phyloP scores from a whole-genome alignment of 306 rosid species.

The Vigna mungo region DNA sequence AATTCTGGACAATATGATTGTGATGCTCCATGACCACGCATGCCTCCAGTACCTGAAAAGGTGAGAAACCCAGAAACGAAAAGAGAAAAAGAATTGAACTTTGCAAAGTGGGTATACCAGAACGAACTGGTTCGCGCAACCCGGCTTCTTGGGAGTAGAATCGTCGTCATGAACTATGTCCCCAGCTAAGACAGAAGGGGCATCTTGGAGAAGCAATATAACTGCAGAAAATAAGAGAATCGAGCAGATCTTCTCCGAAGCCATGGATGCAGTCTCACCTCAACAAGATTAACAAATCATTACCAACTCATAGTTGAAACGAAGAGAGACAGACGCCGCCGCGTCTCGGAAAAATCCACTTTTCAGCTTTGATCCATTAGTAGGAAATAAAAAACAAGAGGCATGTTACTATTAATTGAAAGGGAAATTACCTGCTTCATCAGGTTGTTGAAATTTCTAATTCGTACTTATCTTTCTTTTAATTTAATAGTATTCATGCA shows the following conservation, averaged over 20 bases:
- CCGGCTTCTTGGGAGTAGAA: constrained; percentile 89
- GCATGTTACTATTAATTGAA: neutral
- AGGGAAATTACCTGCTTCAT: too few species aligned
- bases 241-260: constrained; percentile 52
- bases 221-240: constrained; percentile 41
- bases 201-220: constrained; percentile 48
- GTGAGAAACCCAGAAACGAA: constrained; percentile 43
- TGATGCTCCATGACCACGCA: neutral
- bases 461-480: too few species aligned
- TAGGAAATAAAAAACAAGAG: neutral
- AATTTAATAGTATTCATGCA: too few species aligned
- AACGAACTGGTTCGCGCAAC: constrained; percentile 86
- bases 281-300: constrained; percentile 50
- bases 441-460: too few species aligned
- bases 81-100: constrained; percentile 34
- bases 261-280: constrained; percentile 53
- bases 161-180: constrained; percentile 82
- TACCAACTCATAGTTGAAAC: constrained; percentile 44
- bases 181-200: constrained; percentile 64
- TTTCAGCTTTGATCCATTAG: constrained; percentile 14
- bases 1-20: constrained; percentile 5
- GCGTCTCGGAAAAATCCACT: constrained; percentile 13
- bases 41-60: neutral
- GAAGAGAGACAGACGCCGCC: neutral
- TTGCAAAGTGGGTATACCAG: constrained; percentile 59